Conservation (phyloP, 1,284 basidiomycete genomes). For the Porogramme epimiltina region DNA sequence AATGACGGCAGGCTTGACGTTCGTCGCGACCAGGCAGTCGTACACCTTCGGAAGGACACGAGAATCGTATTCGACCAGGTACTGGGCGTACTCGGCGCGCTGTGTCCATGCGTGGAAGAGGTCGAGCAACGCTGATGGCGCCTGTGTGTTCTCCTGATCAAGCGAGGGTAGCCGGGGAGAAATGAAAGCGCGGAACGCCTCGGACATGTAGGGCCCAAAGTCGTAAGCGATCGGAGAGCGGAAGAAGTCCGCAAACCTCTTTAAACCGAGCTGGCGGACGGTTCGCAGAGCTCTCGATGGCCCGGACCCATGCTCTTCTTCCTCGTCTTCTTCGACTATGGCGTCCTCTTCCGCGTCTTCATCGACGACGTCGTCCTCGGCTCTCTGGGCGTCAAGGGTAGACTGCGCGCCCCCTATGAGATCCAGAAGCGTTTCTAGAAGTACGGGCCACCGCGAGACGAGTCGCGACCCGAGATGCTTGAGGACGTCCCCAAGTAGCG, state of each 20-base stretch:
- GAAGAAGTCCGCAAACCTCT: conserved; percentile 91
- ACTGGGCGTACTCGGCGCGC: conserved; percentile 56
- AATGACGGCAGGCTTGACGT: conserved; percentile 88
- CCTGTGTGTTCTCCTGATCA: conserved; percentile 88
- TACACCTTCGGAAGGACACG: conserved; percentile 79
- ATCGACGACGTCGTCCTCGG: conserved; percentile 35
- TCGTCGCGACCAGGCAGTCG: conserved; percentile 78
- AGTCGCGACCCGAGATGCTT: conserved; percentile 79
- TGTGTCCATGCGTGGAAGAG: conserved; percentile 83
- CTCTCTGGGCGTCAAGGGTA: conserved; percentile 40
- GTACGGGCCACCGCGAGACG: conserved; percentile 67
- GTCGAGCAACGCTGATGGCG: conserved; percentile 88
- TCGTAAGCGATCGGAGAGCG: conserved; percentile 71
- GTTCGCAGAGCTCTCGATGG: conserved; percentile 53
- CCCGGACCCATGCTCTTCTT: conserved; percentile 27
- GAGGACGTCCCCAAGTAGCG: conserved; percentile 82
- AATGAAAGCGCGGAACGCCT: conserved; percentile 75
- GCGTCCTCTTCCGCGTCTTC: conserved; percentile 39
- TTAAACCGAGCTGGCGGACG: conserved; percentile 83
- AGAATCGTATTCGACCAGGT: conserved; percentile 73
- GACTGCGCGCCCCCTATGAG: conserved; percentile 68
- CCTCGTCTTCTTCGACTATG: conserved; percentile 38
- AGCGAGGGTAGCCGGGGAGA: conserved; percentile 80
- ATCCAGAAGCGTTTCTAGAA: conserved; percentile 70
- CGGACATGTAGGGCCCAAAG: conserved; percentile 71